A percentile compares a stretch with the other conserved stretches of the same genome.
phyloP scores from a whole-genome alignment of 139 green algal genomes.

The Raphidocelis subcapitata region DNA sequence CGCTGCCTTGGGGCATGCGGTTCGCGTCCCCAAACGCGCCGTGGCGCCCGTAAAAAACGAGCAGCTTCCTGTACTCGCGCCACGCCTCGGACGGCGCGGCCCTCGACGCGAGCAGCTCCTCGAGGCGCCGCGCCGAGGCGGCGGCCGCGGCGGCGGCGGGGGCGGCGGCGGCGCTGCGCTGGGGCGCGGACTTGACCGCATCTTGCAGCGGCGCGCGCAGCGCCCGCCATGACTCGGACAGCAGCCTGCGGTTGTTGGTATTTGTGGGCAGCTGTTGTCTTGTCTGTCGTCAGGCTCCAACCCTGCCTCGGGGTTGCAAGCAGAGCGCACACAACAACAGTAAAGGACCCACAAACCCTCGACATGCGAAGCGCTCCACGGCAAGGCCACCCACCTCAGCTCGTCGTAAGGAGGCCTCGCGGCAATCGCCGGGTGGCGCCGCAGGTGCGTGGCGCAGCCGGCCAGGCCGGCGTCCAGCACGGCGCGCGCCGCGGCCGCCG shows the following conservation, averaged over 20 bases:
- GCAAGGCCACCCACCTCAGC: not conserved
- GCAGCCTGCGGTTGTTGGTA: constrained; percentile 14
- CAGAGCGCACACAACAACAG: not conserved
- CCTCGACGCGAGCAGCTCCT: constrained; percentile 8
- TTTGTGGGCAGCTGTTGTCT: not conserved
- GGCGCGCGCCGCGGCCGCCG: not conserved
- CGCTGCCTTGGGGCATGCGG: too few relatives aligned
- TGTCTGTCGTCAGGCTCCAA: not conserved
- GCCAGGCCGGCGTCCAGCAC: constrained; percentile 22
- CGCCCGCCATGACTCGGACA: constrained; percentile 14
- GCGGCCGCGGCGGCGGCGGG: not conserved
- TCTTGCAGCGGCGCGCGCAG: constrained; percentile 19
- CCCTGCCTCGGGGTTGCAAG: not conserved
- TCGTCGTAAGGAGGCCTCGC: constrained; percentile 12
- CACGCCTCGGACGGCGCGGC: constrained; percentile 7
- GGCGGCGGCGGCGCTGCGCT: not conserved
- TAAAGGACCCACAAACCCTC: not conserved
- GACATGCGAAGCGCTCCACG: not conserved
- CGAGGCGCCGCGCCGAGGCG: constrained; percentile 8
- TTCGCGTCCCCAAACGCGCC: too few relatives aligned
- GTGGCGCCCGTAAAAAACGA: constrained; percentile 13
- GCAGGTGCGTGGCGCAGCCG: constrained; percentile 15
- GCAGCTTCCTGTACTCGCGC: constrained; percentile 12
- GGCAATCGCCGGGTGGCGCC: constrained; percentile 6
- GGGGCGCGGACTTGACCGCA: constrained; percentile 3